A percentile compares a stretch with the other conserved stretches of the same genome.
Conservation (phyloP, 169 alveolate genomes). For the Cryptosporidium sp. region DNA sequence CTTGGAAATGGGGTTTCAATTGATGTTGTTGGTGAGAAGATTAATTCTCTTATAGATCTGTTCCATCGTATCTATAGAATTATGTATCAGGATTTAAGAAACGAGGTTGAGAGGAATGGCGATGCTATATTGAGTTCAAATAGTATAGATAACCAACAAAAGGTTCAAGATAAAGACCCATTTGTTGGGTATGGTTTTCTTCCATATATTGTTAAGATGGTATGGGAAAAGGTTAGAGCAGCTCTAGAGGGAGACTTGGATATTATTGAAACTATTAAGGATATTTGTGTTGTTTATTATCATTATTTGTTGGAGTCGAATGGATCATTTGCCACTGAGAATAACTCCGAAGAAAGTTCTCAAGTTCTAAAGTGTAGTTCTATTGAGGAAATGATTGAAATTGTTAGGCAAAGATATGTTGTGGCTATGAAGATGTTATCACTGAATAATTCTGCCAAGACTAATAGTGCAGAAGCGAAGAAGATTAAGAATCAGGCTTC, state of each 20-base stretch:
- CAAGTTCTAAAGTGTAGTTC: constrained; percentile 12
- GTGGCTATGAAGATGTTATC: constrained; percentile 72
- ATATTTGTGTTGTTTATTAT: constrained; percentile 70
- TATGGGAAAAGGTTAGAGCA: constrained; percentile 31
- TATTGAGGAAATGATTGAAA: constrained; percentile 66
- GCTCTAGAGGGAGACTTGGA: constrained; percentile 53
- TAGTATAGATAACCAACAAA: background rate
- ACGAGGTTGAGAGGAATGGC: constrained; percentile 21
- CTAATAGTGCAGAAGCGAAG: constrained; percentile 18
- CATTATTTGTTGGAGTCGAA: constrained; percentile 56
- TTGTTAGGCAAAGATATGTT: constrained; percentile 70
- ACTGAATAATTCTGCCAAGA: constrained; percentile 52
- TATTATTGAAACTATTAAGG: constrained; percentile 50
- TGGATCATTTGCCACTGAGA: constrained; percentile 22
- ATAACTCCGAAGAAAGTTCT: background rate
- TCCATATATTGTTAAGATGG: constrained; percentile 64
- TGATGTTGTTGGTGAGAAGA: constrained; percentile 8
- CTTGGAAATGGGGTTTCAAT: constrained; percentile 53
- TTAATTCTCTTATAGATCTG: constrained; percentile 1
- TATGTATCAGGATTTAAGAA: constrained; percentile 66
- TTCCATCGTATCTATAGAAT: constrained; percentile 64
- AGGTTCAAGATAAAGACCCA: background rate
- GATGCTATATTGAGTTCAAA: background rate
- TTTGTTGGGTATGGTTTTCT: constrained; percentile 11
- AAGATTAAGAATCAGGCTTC: background rate